Conservation (phyloP, 139 green algal genomes). For the Protoeuglena noctilucae region DNA sequence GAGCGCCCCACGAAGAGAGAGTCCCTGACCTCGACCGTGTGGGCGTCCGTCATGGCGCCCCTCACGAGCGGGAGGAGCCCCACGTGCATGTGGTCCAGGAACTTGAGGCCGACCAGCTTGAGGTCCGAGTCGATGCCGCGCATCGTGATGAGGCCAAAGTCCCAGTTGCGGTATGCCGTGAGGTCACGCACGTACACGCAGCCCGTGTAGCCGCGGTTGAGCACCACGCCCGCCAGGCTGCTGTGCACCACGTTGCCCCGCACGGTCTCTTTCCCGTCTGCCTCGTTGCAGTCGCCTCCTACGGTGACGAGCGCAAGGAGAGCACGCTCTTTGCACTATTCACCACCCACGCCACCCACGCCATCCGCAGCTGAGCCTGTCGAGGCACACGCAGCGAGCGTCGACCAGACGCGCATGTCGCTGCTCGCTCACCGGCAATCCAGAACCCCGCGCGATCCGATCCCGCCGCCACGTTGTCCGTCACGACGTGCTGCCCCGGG, state of each 20-base stretch:
- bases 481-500: slow-evolving; percentile 16
- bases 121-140: slow-evolving; percentile 16
- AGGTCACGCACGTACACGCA: slow-evolving; percentile 25
- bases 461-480: slow-evolving; percentile 28
- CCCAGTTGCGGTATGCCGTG: slow-evolving; percentile 30
- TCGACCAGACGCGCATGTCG: slow-evolving; percentile 2
- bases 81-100: slow-evolving; percentile 23
- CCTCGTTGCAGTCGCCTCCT: background rate
- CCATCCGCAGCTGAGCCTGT: background rate
- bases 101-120: background rate
- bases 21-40: slow-evolving; percentile 5
- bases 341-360: too few species aligned
- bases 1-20: slow-evolving; percentile 12
- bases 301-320: background rate
- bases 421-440: slow-evolving; percentile 8
- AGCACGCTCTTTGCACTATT: background rate
- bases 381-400: background rate
- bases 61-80: slow-evolving; percentile 20
- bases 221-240: slow-evolving; percentile 15
- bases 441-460: slow-evolving; percentile 27
- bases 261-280: background rate
- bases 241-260: slow-evolving; percentile 25
- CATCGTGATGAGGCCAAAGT: slow-evolving; percentile 38
- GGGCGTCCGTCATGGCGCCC: slow-evolving; percentile 9
- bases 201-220: background rate